A percentile compares a stretch with the other conserved stretches of the same genome.
phyloP scores from a whole-genome alignment of 331 rosid genomes.

The Spiraea crenata region DNA sequence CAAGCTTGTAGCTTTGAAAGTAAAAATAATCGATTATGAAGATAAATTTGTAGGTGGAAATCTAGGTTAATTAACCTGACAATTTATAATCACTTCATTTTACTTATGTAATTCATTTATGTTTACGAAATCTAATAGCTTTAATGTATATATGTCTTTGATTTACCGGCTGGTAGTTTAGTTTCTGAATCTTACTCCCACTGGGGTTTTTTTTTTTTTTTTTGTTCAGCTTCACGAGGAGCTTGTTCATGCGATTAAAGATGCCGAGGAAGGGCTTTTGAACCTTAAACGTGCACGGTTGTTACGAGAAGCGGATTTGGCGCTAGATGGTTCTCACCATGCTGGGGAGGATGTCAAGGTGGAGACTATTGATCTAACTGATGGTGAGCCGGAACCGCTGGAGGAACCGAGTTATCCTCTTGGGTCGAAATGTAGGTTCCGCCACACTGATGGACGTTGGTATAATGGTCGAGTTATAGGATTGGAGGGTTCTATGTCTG shows the following conservation, averaged over 20 bases:
- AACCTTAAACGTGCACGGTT: conserved; percentile 76
- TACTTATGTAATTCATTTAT: too few relatives aligned
- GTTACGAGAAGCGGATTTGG: conserved; percentile 68
- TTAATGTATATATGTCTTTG: too few relatives aligned
- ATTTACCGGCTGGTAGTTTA: neutral
- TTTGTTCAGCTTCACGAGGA: conserved; percentile 68
- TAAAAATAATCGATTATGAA: neutral
- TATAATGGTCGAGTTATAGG: conserved; percentile 69
- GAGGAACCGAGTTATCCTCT: conserved; percentile 46
- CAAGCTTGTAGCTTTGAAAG: neutral
- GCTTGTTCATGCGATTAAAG: conserved; percentile 81
- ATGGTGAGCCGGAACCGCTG: conserved; percentile 53
- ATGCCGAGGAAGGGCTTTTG: conserved; percentile 88
- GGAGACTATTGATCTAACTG: conserved; percentile 50
- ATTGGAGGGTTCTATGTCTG: conserved; percentile 49
- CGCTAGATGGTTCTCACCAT: conserved; percentile 33
- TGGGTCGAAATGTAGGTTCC: conserved; percentile 95
- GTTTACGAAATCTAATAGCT: too few relatives aligned
- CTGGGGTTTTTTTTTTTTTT: conserved; percentile 12
- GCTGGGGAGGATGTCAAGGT: conserved; percentile 47
- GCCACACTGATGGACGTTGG: conserved; percentile 90
- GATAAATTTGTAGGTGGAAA: neutral
- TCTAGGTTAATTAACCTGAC: too few relatives aligned
- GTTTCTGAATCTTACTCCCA: neutral
- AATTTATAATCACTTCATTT: too few relatives aligned